Evolutionary conservation across 495 filamentous ascomycete species (phyloP).

Genomic region (Aspergillus olivimuriae): DNA sequence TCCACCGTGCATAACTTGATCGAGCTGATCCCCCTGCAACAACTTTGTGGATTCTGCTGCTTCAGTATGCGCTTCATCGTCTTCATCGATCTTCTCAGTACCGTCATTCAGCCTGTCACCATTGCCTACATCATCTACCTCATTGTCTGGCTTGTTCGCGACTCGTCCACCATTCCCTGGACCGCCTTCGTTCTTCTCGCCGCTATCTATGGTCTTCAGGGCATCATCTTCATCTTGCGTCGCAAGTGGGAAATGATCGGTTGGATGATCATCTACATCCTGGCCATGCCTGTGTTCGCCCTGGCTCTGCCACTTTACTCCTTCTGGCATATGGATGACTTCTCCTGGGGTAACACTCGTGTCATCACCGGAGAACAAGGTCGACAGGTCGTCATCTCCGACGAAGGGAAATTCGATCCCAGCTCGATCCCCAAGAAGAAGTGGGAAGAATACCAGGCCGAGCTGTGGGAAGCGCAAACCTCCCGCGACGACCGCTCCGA

Average conservation of each 20-base stretch:
- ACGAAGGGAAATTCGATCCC: conserved; percentile 98
- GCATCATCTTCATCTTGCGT: conserved; percentile 91
- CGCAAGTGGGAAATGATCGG: conserved; percentile 99
- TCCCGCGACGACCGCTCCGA: conserved; percentile 84
- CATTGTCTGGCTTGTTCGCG: conserved; percentile 61
- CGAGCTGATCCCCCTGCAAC: conserved; percentile 85
- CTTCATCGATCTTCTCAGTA: conserved; percentile 88
- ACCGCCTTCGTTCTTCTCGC: conserved; percentile 85
- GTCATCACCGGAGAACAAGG: conserved; percentile 95
- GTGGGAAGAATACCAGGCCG: conserved; percentile 98
- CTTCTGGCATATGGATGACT: conserved; percentile 99
- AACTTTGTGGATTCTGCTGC: conserved; percentile 98
- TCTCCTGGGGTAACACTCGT: conserved; percentile 96
- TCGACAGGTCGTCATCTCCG: conserved; percentile 84
- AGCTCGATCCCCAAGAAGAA: conserved; percentile 88
- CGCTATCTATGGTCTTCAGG: conserved; percentile 94
- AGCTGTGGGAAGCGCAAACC: conserved; percentile 88
- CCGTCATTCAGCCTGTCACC: conserved; percentile 84
- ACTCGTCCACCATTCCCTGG: conserved; percentile 61
- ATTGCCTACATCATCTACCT: conserved; percentile 90
- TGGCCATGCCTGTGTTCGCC: conserved; percentile 88
- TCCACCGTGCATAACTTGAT: conserved; percentile 97
- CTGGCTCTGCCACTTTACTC: conserved; percentile 88
- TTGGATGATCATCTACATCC: conserved; percentile 95
- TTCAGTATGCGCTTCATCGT: conserved; percentile 99